Evolutionary conservation across 306 rosid genomes (phyloP).

Genomic region (Purshia tridentata): DNA sequence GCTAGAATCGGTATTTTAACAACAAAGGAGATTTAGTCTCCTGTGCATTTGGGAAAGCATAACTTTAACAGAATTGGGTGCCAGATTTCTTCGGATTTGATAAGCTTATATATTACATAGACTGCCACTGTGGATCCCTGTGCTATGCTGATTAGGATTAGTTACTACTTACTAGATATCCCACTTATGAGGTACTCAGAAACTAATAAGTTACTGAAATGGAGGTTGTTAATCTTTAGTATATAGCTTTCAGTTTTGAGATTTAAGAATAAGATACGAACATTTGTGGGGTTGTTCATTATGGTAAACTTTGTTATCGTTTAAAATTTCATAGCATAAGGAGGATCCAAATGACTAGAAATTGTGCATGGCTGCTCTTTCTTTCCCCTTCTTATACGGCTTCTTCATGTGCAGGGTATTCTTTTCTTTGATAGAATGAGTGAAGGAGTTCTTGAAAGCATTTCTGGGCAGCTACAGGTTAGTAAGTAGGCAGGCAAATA

Average conservation of each 20-base stretch:
- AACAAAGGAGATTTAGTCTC: background rate
- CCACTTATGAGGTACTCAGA: background rate
- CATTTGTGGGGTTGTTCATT: background rate
- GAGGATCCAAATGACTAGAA: background rate
- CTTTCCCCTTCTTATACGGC: conserved; percentile 9
- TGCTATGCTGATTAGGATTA: background rate
- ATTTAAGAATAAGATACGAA: background rate
- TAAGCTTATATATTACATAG: background rate
- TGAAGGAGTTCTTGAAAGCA: conserved; percentile 64
- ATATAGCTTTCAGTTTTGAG: background rate
- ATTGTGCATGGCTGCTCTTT: background rate
- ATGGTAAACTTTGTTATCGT: background rate
- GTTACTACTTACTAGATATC: background rate
- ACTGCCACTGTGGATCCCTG: background rate
- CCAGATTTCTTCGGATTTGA: background rate
- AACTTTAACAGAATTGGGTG: conserved; percentile 10
- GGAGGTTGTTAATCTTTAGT: background rate
- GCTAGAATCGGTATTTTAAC: background rate
- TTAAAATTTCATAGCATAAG: background rate
- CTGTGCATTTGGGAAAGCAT: background rate
- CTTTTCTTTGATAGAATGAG: conserved; percentile 94
- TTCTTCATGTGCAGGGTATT: conserved; percentile 55
- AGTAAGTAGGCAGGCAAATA: conserved; percentile 29
- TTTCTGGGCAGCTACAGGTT: conserved; percentile 66
- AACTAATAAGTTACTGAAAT: background rate